phyloP scores from a whole-genome alignment of 2,329 filamentous ascomycete species.

The Coleophoma eucalyptorum region DNA sequence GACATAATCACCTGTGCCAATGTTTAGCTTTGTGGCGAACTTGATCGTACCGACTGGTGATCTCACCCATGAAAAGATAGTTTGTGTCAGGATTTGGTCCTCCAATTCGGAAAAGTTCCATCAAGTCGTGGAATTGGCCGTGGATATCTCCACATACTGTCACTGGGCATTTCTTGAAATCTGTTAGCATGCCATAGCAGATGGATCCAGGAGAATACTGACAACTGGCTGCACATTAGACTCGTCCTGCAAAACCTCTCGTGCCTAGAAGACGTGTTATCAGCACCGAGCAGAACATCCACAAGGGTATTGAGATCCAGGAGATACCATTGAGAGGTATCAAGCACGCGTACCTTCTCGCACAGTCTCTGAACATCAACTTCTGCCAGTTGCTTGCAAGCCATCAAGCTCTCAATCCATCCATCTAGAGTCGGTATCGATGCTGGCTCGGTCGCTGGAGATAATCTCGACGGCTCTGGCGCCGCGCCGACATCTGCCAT shows the following conservation, averaged over 20 bases:
- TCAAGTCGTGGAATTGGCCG: constrained; percentile 97
- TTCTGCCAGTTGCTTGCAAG: constrained; percentile 96
- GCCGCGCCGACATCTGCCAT: constrained; percentile 97
- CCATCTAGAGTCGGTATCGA: constrained; percentile 91
- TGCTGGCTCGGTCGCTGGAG: constrained; percentile 75
- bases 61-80: constrained; percentile 96
- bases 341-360: constrained; percentile 72
- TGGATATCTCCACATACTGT: constrained; percentile 99
- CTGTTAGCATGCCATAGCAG: constrained; percentile 9
- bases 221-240: constrained; percentile 99
- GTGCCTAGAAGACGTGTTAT: constrained; percentile 56
- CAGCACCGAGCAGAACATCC: constrained; percentile 3
- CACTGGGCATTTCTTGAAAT: constrained; percentile 84
- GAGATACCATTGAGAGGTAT: background rate
- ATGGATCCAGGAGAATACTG: constrained; percentile 33
- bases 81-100: constrained; percentile 98
- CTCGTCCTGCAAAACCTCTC: constrained; percentile 95
- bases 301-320: too few species aligned
- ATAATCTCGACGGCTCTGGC: constrained; percentile 72
- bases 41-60: constrained; percentile 1
- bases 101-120: constrained; percentile 99
- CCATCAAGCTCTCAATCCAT: constrained; percentile 98
- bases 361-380: constrained; percentile 93
- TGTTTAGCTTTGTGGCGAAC: constrained; percentile 11
- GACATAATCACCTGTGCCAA: constrained; percentile 80